Evolutionary conservation across 2,329 filamentous ascomycete genomes (phyloP).

Genomic region (Didymella arachidicola): DNA sequence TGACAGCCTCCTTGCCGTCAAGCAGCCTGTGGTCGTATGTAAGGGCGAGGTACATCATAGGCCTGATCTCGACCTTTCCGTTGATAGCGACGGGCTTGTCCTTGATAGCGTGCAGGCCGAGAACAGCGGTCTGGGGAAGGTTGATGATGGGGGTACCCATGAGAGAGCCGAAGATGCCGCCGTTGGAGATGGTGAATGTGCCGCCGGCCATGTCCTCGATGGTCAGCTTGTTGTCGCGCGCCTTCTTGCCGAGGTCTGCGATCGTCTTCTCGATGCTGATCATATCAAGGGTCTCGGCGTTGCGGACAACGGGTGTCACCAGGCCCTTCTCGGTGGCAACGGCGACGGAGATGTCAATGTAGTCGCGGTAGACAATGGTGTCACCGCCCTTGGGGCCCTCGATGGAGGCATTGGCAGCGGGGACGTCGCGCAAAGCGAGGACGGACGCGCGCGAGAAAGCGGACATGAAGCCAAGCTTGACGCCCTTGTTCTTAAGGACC

Average conservation of each 20-base stretch:
- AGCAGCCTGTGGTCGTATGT: constrained; percentile 97
- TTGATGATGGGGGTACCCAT: constrained; percentile 99
- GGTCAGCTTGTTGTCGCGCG: constrained; percentile 93
- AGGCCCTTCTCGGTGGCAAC: constrained; percentile 97
- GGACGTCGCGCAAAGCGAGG: constrained; percentile 93
- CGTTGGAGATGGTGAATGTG: constrained; percentile 97
- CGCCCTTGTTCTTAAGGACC: constrained; percentile 90
- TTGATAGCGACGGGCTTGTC: constrained; percentile 88
- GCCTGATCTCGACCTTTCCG: constrained; percentile 92
- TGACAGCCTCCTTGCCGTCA: constrained; percentile 93
- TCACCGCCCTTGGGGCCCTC: constrained; percentile 94
- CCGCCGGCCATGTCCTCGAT: constrained; percentile 99
- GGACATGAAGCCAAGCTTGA: constrained; percentile 99
- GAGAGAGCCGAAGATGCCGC: constrained; percentile 94
- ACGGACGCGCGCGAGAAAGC: constrained; percentile 91
- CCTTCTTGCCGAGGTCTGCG: constrained; percentile 95
- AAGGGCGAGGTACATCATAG: constrained; percentile 98
- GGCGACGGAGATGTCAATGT: constrained; percentile 96
- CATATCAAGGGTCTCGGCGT: constrained; percentile 87
- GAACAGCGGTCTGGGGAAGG: constrained; percentile 86
- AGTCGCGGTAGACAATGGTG: constrained; percentile 97
- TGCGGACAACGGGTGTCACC: constrained; percentile 94
- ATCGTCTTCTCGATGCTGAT: constrained; percentile 89
- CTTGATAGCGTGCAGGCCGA: constrained; percentile 96
- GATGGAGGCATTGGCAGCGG: constrained; percentile 93